Conservation (phyloP, 2,329 filamentous ascomycete species). For the Trichoderma asperellum region DNA sequence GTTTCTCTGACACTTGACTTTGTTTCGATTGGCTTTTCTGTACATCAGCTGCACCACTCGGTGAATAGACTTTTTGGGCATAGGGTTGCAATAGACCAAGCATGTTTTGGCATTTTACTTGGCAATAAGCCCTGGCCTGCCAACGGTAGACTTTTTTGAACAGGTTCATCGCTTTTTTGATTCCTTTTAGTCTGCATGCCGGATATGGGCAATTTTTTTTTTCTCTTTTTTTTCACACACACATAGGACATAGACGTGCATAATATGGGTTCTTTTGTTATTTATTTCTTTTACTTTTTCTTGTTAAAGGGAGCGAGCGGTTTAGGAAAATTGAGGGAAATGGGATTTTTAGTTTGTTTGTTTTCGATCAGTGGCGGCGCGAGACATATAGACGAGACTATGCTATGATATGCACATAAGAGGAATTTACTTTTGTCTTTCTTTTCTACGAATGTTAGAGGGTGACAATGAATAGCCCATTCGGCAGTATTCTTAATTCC, state of each 20-base stretch:
- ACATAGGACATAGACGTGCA: slow-evolving; percentile 19
- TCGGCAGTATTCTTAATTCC: background rate
- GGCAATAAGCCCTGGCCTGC: background rate
- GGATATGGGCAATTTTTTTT: background rate
- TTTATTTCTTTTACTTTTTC: background rate
- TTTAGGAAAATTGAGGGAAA: slow-evolving; percentile 18
- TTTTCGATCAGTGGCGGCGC: slow-evolving; percentile 21
- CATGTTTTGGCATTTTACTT: slow-evolving; percentile 17
- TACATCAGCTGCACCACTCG: slow-evolving; percentile 4
- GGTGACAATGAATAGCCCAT: background rate
- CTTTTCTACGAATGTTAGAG: background rate
- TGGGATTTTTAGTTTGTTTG: background rate
- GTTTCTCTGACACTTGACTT: background rate
- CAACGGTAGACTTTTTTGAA: slow-evolving; percentile 6
- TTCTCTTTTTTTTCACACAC: background rate
- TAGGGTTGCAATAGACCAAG: slow-evolving; percentile 14
- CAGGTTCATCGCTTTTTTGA: slow-evolving; percentile 1
- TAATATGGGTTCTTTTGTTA: background rate
- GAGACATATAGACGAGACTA: slow-evolving; percentile 21
- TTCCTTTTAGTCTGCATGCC: background rate
- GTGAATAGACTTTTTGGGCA: slow-evolving; percentile 19
- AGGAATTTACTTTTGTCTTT: background rate
- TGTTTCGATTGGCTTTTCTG: slow-evolving; percentile 9
- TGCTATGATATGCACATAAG: slow-evolving; percentile 6
- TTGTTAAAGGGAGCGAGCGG: slow-evolving; percentile 15